Conservation (phyloP, 192 early-diverging fungal species). For the Coemansia sp. region DNA sequence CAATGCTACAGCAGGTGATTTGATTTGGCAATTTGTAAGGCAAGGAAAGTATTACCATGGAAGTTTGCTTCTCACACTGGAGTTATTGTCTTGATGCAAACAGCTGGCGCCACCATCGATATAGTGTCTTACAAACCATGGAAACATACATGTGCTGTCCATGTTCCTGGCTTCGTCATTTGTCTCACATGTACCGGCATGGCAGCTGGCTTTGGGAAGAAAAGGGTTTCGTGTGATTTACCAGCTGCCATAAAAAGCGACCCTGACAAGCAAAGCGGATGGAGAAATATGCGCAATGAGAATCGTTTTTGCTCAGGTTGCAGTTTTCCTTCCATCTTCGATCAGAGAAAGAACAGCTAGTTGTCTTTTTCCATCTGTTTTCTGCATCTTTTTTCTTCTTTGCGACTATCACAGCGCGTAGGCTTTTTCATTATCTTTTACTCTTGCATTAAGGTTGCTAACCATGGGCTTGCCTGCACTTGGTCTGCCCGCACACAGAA, state of each 20-base stretch:
- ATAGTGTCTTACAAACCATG: neutral
- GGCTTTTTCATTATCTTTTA: neutral
- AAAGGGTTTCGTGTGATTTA: neutral
- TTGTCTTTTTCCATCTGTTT: constrained; percentile 1
- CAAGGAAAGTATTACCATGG: no score
- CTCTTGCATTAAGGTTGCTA: neutral
- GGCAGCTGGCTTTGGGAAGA: neutral
- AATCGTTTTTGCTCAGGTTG: neutral
- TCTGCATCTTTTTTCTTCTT: constrained; percentile 7
- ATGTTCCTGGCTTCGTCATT: neutral
- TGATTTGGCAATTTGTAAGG: no score
- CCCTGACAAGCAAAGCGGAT: neutral
- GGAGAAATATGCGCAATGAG: neutral
- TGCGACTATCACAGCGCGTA: neutral
- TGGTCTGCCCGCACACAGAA: neutral
- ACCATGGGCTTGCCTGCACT: constrained; percentile 8
- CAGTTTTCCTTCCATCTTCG: constrained; percentile 26
- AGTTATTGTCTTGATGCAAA: neutral
- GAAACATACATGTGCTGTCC: neutral
- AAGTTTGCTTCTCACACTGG: neutral
- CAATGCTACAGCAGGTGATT: no score
- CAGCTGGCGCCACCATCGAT: neutral
- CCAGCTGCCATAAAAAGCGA: neutral
- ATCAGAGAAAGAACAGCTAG: neutral
- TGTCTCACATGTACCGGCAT: neutral